A percentile compares a stretch with the other conserved stretches of the same genome.
phyloP scores from a whole-genome alignment of 2,329 filamentous ascomycete genomes.

The Penicillium freii region DNA sequence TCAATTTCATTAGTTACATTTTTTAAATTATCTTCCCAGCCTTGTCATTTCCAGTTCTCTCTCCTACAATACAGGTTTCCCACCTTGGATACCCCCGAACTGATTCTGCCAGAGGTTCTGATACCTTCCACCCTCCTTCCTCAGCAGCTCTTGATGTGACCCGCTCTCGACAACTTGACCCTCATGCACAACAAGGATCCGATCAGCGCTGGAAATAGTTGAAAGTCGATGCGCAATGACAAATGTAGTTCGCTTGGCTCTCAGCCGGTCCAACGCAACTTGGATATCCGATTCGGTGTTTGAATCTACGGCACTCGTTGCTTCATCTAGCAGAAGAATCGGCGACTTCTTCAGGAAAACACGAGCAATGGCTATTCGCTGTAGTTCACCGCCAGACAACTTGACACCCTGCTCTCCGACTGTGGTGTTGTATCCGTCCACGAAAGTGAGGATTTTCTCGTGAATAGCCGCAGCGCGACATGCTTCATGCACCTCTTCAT shows the following conservation, averaged over 20 bases:
- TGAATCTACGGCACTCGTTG: constrained; percentile 43
- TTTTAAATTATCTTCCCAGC: not conserved
- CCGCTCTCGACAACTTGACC: constrained; percentile 42
- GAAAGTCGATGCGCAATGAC: constrained; percentile 41
- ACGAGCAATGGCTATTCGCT: constrained; percentile 46
- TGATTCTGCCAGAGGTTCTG: constrained; percentile 31
- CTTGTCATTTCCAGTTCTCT: not conserved
- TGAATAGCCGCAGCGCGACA: constrained; percentile 37
- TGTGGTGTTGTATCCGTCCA: constrained; percentile 37
- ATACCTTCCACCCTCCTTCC: constrained; percentile 28
- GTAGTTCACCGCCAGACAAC: constrained; percentile 44
- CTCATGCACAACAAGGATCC: constrained; percentile 37
- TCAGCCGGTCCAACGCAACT: constrained; percentile 19
- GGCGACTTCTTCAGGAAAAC: constrained; percentile 42
- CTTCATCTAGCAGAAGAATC: constrained; percentile 46
- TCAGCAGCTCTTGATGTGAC: constrained; percentile 42
- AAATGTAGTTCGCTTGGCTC: constrained; percentile 30
- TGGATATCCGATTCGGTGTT: constrained; percentile 33
- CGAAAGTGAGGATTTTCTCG: constrained; percentile 40
- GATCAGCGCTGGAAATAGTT: constrained; percentile 34
- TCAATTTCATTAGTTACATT: not conserved
- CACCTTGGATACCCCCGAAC: not conserved
- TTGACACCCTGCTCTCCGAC: constrained; percentile 36
- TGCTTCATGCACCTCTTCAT: constrained; percentile 32
- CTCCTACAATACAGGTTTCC: not conserved